phyloP scores from a whole-genome alignment of 1,284 basidiomycete genomes.

The Ceratorhiza oryzae-sativae region DNA sequence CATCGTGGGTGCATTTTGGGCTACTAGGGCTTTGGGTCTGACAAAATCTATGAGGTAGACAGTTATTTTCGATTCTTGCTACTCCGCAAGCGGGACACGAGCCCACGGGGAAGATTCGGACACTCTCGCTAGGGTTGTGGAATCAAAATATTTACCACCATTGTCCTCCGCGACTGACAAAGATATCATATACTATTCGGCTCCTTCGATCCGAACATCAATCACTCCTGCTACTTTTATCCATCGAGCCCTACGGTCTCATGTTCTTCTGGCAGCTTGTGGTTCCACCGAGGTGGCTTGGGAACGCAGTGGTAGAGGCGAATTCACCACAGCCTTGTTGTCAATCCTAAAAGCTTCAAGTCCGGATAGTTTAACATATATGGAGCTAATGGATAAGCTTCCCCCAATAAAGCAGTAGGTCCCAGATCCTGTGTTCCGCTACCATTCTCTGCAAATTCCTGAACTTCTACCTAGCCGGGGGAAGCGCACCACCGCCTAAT shows the following conservation, averaged over 20 bases:
- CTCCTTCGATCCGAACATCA: not conserved
- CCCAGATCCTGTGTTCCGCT: too few relatives aligned
- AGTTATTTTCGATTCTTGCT: constrained; percentile 20
- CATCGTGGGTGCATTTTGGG: too few relatives aligned
- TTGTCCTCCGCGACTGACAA: not conserved
- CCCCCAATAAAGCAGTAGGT: constrained; percentile 43
- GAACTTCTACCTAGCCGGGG: too few relatives aligned
- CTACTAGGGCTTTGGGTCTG: too few relatives aligned
- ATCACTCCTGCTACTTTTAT: not conserved
- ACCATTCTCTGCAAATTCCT: too few relatives aligned
- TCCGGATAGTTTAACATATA: constrained; percentile 62
- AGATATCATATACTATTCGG: not conserved
- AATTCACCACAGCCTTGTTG: constrained; percentile 64
- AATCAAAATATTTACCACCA: not conserved
- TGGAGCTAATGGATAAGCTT: constrained; percentile 53
- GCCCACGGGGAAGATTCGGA: not conserved
- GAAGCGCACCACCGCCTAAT: too few relatives aligned
- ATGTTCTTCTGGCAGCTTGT: constrained; percentile 29
- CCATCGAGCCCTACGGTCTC: constrained; percentile 3
- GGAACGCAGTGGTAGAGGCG: constrained; percentile 53
- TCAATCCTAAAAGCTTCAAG: constrained; percentile 56
- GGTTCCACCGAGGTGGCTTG: constrained; percentile 29
- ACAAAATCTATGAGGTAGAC: not conserved
- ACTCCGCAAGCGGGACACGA: constrained; percentile 7
- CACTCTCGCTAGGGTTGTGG: not conserved